Evolutionary conservation across 805 yeast species (phyloP).

Genomic region (Saturnispora ahearnii): DNA sequence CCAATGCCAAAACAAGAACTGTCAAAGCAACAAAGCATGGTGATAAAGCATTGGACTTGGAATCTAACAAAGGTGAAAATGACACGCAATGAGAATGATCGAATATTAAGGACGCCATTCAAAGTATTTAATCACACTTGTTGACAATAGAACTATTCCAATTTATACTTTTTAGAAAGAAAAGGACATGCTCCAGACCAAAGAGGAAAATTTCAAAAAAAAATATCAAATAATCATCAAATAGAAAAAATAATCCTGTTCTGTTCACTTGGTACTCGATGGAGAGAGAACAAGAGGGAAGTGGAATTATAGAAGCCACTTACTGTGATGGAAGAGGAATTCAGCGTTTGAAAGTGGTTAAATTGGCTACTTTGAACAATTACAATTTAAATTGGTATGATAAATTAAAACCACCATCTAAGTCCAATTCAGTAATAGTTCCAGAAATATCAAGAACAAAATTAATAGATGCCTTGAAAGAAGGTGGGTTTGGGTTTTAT

Average conservation of each 20-base stretch:
- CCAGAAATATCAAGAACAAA: background rate
- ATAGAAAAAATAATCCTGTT: too few relatives aligned
- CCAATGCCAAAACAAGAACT: constrained; percentile 8
- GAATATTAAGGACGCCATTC: background rate
- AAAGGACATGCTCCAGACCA: background rate
- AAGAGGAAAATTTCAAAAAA: background rate
- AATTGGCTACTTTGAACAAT: background rate
- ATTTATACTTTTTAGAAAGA: background rate
- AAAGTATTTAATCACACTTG: background rate
- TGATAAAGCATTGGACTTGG: constrained; percentile 21
- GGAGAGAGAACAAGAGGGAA: background rate
- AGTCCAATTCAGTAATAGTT: background rate
- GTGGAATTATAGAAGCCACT: background rate
- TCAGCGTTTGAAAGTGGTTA: background rate
- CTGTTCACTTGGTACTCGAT: background rate
- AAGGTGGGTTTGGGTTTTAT: constrained; percentile 4
- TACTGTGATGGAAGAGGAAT: background rate
- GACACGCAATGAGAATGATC: background rate
- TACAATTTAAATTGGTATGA: background rate
- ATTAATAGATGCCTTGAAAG: background rate
- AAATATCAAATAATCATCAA: background rate
- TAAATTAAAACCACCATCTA: background rate
- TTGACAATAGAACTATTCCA: background rate
- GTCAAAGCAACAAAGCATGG: constrained; percentile 25
- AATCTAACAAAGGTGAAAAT: constrained; percentile 19